A percentile compares a stretch with the other conserved stretches of the same genome.
Evolutionary conservation across 129 eudicot genomes (phyloP).

Genomic region (Tanacetum coccineum): DNA sequence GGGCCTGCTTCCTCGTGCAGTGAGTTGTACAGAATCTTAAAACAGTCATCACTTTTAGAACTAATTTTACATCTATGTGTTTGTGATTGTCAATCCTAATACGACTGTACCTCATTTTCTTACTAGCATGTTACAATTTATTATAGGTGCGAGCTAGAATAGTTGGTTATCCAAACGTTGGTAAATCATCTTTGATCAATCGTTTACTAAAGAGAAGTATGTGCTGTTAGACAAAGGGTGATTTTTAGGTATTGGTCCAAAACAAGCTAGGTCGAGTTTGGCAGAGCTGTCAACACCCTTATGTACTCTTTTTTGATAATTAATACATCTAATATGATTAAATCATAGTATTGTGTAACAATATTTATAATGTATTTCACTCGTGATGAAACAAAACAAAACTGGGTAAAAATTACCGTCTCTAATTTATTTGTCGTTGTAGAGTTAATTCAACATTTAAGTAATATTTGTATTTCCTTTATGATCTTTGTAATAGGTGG

Average conservation of each 20-base stretch:
- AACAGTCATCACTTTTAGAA: too few species aligned
- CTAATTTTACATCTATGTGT: background rate
- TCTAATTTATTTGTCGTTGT: conserved; percentile 7
- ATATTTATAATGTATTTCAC: too few species aligned
- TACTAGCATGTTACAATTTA: conserved; percentile 3
- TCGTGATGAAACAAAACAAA: too few species aligned
- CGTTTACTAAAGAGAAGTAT: conserved; percentile 91
- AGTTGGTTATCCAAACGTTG: conserved; percentile 97
- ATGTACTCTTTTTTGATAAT: too few species aligned
- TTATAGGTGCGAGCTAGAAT: conserved; percentile 93
- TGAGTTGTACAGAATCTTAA: too few species aligned
- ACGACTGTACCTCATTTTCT: background rate
- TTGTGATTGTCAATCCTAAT: background rate
- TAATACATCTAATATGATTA: too few species aligned
- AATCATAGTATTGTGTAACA: too few species aligned
- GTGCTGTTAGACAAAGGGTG: conserved; percentile 30
- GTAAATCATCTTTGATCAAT: conserved; percentile 89
- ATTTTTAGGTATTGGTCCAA: background rate
- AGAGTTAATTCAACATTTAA: background rate
- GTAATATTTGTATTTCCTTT: conserved; percentile 9
- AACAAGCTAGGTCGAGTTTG: background rate
- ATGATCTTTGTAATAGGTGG: conserved; percentile 65
- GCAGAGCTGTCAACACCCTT: too few species aligned
- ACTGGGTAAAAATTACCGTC: background rate
- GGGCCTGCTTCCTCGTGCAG: conserved; percentile 96